These are phyloP conservation scores for Hyaloscypha finlandica DNA, from an alignment of 495 filamentous ascomycete species.

Conservation along the genomic window DNA sequence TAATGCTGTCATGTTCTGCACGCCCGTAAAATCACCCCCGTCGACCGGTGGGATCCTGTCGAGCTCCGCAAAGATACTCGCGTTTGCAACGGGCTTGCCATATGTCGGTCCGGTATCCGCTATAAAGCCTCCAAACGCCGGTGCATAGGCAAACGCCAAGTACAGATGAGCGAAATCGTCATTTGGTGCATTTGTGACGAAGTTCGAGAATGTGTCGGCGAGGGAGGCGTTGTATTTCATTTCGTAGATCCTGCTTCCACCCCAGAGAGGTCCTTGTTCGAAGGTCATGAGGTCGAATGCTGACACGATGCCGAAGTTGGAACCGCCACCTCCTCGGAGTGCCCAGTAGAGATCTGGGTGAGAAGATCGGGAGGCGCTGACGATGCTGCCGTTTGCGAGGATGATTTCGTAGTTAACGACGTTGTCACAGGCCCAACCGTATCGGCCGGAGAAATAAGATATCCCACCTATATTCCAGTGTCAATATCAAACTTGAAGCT, in stretches of 20 bases:
- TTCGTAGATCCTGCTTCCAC: slow-evolving; percentile 36
- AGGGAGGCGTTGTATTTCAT: slow-evolving; percentile 15
- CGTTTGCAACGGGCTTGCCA: slow-evolving; percentile 26
- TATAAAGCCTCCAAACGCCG: slow-evolving; percentile 23
- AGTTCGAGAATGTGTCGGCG: slow-evolving; percentile 42
- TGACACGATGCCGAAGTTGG: slow-evolving; percentile 59
- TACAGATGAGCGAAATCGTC: slow-evolving; percentile 51
- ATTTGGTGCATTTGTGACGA: slow-evolving; percentile 36
- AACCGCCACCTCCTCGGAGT: slow-evolving; percentile 54
- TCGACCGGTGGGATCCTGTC: slow-evolving; percentile 9
- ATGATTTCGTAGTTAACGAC: slow-evolving; percentile 55
- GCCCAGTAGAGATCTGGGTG: slow-evolving; percentile 54
- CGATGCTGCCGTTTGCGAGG: slow-evolving; percentile 48
- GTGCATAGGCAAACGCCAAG: slow-evolving; percentile 39
- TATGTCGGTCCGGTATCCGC: slow-evolving; percentile 21
- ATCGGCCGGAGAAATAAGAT: slow-evolving; percentile 44
- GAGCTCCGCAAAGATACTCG: slow-evolving; percentile 32
- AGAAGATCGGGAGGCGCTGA: slow-evolving; percentile 45
- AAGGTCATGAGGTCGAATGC: slow-evolving; percentile 50
- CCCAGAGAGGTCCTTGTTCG: slow-evolving; percentile 46
- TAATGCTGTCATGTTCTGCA: slow-evolving; percentile 16
- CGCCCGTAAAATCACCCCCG: slow-evolving; percentile 8
- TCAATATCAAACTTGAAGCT: background rate
- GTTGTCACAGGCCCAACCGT: slow-evolving; percentile 51
- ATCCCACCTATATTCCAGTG: slow-evolving; percentile 38